Conservation (phyloP, 192 early-diverging fungal genomes). For the Coemansia aciculifera region DNA sequence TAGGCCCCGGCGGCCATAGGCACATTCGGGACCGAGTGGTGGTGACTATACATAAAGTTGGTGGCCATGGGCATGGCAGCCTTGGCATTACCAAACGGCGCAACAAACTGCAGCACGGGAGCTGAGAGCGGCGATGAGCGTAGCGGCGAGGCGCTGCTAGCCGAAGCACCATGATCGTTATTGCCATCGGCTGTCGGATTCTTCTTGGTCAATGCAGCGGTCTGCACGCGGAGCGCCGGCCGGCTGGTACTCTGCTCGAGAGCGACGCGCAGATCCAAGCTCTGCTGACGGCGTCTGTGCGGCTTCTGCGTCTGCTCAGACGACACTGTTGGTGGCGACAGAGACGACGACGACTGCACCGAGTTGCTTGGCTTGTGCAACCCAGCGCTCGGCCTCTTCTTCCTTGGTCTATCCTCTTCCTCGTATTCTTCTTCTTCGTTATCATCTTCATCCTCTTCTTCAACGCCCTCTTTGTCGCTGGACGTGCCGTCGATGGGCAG, state of each 20-base stretch:
- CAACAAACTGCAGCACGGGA: slow-evolving; percentile 35
- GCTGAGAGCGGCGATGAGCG: slow-evolving; percentile 45
- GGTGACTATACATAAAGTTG: slow-evolving; percentile 11
- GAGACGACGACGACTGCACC: not conserved
- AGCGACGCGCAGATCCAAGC: slow-evolving; percentile 34
- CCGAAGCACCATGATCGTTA: not conserved
- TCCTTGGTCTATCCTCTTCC: slow-evolving; percentile 4
- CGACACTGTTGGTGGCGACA: not conserved
- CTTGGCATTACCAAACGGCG: slow-evolving; percentile 5
- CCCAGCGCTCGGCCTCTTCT: not conserved
- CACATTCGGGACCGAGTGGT: not conserved
- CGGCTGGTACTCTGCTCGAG: slow-evolving; percentile 14
- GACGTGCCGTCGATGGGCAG: slow-evolving; percentile 1
- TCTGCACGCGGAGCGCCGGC: slow-evolving; percentile 46
- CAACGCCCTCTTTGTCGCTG: slow-evolving; percentile 12
- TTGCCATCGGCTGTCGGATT: not conserved
- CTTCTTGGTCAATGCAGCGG: slow-evolving; percentile 1
- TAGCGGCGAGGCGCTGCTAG: slow-evolving; percentile 19
- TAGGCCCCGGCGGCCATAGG: slow-evolving; percentile 8
- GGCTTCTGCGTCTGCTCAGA: slow-evolving; percentile 13
- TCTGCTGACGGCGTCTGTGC: slow-evolving; percentile 47
- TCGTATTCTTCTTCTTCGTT: slow-evolving; percentile 1
- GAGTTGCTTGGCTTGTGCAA: not conserved
- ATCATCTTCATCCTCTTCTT: slow-evolving; percentile 11
- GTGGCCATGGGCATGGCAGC: slow-evolving; percentile 5